phyloP scores from a whole-genome alignment of 768 basidiomycete genomes.

The Lanmaoa pseudosensibilis region DNA sequence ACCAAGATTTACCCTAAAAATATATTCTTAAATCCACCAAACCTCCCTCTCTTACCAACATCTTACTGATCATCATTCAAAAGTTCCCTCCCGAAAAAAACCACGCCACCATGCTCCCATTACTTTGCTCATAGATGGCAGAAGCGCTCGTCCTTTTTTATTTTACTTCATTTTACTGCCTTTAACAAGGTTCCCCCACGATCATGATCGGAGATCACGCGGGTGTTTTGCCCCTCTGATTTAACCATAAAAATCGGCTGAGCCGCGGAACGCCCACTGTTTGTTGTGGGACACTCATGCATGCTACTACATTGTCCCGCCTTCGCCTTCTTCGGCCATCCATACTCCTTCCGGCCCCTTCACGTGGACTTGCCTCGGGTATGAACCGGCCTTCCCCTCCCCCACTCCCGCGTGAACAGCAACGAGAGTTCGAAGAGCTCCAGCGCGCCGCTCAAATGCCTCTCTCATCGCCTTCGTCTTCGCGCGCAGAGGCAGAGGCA shows the following conservation, averaged over 20 bases:
- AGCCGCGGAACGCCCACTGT: too few species aligned
- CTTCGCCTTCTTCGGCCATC: background rate
- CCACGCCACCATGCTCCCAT: too few species aligned
- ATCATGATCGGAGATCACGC: too few species aligned
- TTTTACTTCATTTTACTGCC: background rate
- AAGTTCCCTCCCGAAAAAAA: too few species aligned
- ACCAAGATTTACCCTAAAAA: background rate
- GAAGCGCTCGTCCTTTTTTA: too few species aligned
- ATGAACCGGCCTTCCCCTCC: constrained; percentile 69
- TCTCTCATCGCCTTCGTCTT: constrained; percentile 19
- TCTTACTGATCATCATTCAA: too few species aligned
- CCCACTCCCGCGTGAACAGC: constrained; percentile 69
- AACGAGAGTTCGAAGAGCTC: constrained; percentile 87
- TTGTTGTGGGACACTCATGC: background rate
- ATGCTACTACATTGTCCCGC: background rate
- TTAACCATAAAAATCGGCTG: too few species aligned
- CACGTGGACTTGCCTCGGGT: constrained; percentile 29
- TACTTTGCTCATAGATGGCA: too few species aligned
- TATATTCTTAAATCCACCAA: background rate
- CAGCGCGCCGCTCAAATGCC: constrained; percentile 58
- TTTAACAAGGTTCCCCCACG: background rate
- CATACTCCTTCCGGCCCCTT: background rate
- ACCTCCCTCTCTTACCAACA: background rate
- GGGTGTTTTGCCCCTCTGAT: too few species aligned
- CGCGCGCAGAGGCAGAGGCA: constrained; percentile 35